Base-by-base conservation (phyloP, 208 protist genomes). In the Acanthamoeba triangularis region DNA sequence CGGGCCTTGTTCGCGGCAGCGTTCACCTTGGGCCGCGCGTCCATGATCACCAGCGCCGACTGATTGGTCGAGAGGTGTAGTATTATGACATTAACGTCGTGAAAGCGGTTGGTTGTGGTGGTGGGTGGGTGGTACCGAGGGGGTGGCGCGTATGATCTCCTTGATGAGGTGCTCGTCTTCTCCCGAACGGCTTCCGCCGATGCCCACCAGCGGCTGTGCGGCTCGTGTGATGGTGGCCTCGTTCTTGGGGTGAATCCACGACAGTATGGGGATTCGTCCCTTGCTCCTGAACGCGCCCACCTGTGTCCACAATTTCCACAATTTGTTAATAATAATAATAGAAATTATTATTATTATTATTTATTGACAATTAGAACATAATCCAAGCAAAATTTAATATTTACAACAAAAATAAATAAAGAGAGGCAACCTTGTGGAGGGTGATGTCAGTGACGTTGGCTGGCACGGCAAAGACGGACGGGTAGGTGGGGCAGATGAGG, bases 21-120 rank as follows among this genome's bases (percentile, higher is more conserved):
- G 18, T 97, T 97, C 18, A 96, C 93, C 56, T 96, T 96, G 23
- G 98, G 98, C 3, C 98, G 97, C 74, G 97, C 98, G 96, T 99
- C 98, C 72, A 95, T 96, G 49, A 99, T 97, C 2, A 96, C 63
- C 35, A 99, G 95, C 37, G 44, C 44, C 6, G 37, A 82, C 74
- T 82, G 20, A 30, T 54, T 54, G 49, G 20, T 13, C 56, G 23
- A 63, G 56, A 13, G 23, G 1, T 5, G 56, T 0, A 63, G 61
- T 7, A 3, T 67, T 2, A n/a, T n/a, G n/a, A 56, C 52, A 18
- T n/a, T 1, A 11, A 76, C 14, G 6, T 2, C 0, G 33, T 37
- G 20, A 8, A 16, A 11, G 20, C 4, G 8, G 5, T 30, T 76
- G 13, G n/a, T 2, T 2, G 35, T 37, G 23, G 67, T 41, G n/a